Evolutionary conservation across 768 basidiomycete species (phyloP), one percentile per base, ranked within the genome.

Genomic region (Terana coerulea): DNA sequence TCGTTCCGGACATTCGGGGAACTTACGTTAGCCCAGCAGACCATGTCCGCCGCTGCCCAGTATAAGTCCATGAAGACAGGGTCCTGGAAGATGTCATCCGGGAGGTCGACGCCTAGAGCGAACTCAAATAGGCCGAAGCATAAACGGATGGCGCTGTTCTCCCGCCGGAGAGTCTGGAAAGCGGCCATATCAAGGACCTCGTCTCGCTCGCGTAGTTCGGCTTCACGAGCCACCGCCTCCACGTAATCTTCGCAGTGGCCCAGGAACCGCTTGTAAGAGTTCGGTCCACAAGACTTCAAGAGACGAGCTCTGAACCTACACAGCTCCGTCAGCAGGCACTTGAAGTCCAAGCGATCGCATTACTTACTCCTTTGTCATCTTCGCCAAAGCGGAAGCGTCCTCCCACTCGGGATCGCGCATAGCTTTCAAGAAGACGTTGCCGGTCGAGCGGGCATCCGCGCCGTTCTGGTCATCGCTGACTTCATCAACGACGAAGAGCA

Each of bases 21-120:
- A 69, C 79, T 63, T 57, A 86, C 85, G 63, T 88, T 88, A 29
- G 84, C 69, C 84, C 81, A 88, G 66, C 82, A 84, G 44, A 88
- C 78, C 59, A 84, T 73, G 63, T 88, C 86, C 24, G 76, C 75
- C 8, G 81, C 85, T 1, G 81, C 79, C 69, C 75, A 80, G 61
- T 83, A 81, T 17, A 82, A 73, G 30, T 72, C 70, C 64, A 72
- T 70, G 62, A 88, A 84, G 17, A 62, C 64, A 26, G 76, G 67
- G 60, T 87, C 72, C 36, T 83, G 72, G 58, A 81, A 82, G 22
- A 86, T 73, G 39, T 75, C 69, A 54, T 88, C 80, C 8, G 82
- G 80, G 21, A 88, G 69, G 64, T 88, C 82, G 43, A 84, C 75
- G 21, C 79, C 81, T 47, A 83, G 75, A 39, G 74, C 77, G 52